Evolutionary conservation across 208 protist genomes (phyloP), one percentile per base, ranked within the genome.

Genomic region (Trypanosoma platydactyli): DNA sequence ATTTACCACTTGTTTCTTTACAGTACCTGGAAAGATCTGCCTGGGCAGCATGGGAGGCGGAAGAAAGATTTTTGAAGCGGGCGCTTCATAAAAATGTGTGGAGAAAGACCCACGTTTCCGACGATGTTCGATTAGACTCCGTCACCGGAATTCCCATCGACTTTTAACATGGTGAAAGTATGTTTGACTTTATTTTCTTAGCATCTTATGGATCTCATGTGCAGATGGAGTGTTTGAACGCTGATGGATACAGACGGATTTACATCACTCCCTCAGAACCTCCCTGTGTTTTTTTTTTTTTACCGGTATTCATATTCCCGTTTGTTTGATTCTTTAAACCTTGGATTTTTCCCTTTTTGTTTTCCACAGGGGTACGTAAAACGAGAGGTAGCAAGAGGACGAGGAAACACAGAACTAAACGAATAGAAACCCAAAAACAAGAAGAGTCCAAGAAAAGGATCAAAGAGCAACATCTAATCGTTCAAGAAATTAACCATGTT

Each of bases 401-500:
- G 58, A 9, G 24, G 29, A 29, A 57, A 29, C 38, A 54, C 16
- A 54, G 15, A 24, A 49, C 29, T 16, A 57, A 62, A 40, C 41
- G 2, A 16, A 50, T 46, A 58, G 64, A 61, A 56, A n/a, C 16
- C 13, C 61, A 38, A 56, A 5, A 16, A 38, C 33, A 38, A 35
- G 48, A 58, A 71, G 18, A 50, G 48, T 55, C 15, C 20, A 24
- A 24, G 45, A 46, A 64, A 3, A 38, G 3, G 29, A 38, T 67
- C 25, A 67, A 40, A 76, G 33, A 38, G 9, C 33, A 9, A 9
- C 9, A 49, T 15, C 50, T 13, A 61, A 55, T 16, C 12, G 33
- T 20, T 18, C 44, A 77, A 38, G 38, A n/a, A 49, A 38, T 50
- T 52, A 42, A 42, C 16, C 24, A 94, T 94, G 88, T 82, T 94